phyloP scores from a whole-genome alignment of 2,329 filamentous ascomycete genomes.

The Neonectria faginata region DNA sequence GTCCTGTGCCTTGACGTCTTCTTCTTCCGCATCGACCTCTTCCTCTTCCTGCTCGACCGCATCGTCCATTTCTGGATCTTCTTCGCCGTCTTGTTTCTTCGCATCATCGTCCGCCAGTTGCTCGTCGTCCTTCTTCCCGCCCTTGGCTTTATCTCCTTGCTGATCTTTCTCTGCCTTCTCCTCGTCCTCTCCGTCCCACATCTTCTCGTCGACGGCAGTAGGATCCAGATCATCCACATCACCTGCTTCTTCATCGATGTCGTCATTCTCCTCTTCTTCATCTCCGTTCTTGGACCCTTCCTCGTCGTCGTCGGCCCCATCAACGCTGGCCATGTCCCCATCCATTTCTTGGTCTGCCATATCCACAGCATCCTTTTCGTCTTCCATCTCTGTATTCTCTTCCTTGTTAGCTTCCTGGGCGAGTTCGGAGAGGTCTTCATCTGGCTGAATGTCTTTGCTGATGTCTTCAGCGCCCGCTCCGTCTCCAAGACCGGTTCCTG shows the following conservation, averaged over 20 bases:
- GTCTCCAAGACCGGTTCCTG: conserved; percentile 92
- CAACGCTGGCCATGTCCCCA: conserved; percentile 78
- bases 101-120: conserved; percentile 70
- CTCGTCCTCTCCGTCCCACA: conserved; percentile 92
- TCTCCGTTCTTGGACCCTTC: conserved; percentile 71
- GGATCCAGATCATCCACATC: conserved; percentile 92
- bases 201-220: conserved; percentile 94
- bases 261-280: conserved; percentile 74
- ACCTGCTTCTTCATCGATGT: conserved; percentile 90
- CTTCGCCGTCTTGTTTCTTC: conserved; percentile 58
- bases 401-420: conserved; percentile 84
- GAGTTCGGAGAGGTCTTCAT: conserved; percentile 92
- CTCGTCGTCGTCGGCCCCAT: conserved; percentile 71
- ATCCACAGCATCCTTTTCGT: conserved; percentile 87
- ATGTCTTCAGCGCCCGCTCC: conserved; percentile 97
- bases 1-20: conserved; percentile 66
- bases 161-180: conserved; percentile 87
- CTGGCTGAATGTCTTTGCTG: conserved; percentile 93
- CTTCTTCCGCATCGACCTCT: conserved; percentile 71
- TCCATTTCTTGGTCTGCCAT: conserved; percentile 94
- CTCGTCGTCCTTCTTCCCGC: conserved; percentile 74
- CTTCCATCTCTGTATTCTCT: conserved; percentile 74
- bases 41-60: conserved; percentile 58
- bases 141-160: conserved; percentile 77
- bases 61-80: conserved; percentile 58